Base-by-base conservation (phyloP, 495 filamentous ascomycete genomes). In the Aspergillus ostianus region DNA sequence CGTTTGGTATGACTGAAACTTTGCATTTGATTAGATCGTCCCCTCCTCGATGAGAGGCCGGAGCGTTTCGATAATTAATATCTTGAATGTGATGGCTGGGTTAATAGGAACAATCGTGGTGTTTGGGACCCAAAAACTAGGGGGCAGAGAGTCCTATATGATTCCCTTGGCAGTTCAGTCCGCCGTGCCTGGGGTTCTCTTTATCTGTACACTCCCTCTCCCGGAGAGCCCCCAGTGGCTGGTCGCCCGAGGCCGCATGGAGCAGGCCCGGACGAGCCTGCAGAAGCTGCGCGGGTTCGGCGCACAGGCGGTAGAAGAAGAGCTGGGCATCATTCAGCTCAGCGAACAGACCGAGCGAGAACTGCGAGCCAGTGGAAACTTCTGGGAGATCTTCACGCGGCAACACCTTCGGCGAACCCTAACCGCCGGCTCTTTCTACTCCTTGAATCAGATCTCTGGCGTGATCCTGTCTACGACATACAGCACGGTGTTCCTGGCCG, bases 191-290 rank as follows among this genome's bases (percentile, higher is more conserved):
- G 63, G 69, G 0, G 53, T 75, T 3, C 57, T 76, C 4, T 48
- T 73, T 23, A 6, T 63, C 3, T 47, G 70, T 23, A 76, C 73
- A 12, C 49, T 71, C 0, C 59, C 63, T 64, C 75, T 88, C 56
- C 80, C 74, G 17, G 85, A 90, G 67, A 84, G 81, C 6, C 87
- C 87, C 0, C 72, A 85, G 58, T 90, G 86, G 85, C 80, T 89
- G 12, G 73, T 87, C 51, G 70, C 75, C 45, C 83, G 85, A 61
- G 81, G 80, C 30, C 70, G 72, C 29, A 58, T 74, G 47, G 59
- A 70, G 18, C 46, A 68, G 60, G 70, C 75, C 41, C 65, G 66
- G 45, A 17, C 54, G 29, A 73, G 73, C 50, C 55, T 77, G 10
- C 69, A 72, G 17, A 72, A 69, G 59, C 61, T 76, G 5, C 73